phyloP scores from a whole-genome alignment of 805 yeast genomes.

The Nakazawaea sp. region DNA sequence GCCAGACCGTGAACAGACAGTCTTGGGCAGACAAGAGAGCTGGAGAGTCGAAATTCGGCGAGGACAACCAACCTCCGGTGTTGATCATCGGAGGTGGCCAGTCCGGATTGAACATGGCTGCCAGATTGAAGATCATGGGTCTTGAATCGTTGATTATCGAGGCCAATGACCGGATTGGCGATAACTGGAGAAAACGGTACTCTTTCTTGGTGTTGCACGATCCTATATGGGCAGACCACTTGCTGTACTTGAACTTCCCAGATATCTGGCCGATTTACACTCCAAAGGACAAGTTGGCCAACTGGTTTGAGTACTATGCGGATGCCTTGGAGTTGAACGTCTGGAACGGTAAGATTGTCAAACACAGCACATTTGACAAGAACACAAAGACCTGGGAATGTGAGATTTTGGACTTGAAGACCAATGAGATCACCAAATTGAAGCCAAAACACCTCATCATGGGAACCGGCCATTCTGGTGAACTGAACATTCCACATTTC shows the following conservation, averaged over 20 bases:
- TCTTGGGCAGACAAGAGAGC: slow-evolving; percentile 32
- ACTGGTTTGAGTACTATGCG: slow-evolving; percentile 35
- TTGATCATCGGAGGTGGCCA: slow-evolving; percentile 42
- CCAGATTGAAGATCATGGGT: slow-evolving; percentile 34
- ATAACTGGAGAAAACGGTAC: slow-evolving; percentile 40
- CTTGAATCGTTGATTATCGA: slow-evolving; percentile 33
- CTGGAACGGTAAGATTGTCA: slow-evolving; percentile 25
- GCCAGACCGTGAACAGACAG: slow-evolving; percentile 28
- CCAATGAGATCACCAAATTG: slow-evolving; percentile 19
- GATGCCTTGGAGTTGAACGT: slow-evolving; percentile 32
- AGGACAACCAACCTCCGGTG: slow-evolving; percentile 31
- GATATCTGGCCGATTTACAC: slow-evolving; percentile 35
- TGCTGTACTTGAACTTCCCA: slow-evolving; percentile 34
- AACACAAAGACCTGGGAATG: slow-evolving; percentile 26
- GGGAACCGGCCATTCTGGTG: slow-evolving; percentile 41
- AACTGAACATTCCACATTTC: slow-evolving; percentile 35
- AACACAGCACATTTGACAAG: slow-evolving; percentile 25
- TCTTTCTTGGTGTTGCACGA: slow-evolving; percentile 38
- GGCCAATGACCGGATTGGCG: slow-evolving; percentile 30
- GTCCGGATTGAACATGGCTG: slow-evolving; percentile 35
- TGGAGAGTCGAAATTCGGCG: slow-evolving; percentile 18
- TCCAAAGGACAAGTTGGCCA: slow-evolving; percentile 37
- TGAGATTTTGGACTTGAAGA: slow-evolving; percentile 20
- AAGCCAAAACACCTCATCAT: slow-evolving; percentile 31
- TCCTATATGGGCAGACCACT: slow-evolving; percentile 35